Evolutionary conservation across 208 protist species (phyloP).

Genomic region (Leishmania gerbilli): DNA sequence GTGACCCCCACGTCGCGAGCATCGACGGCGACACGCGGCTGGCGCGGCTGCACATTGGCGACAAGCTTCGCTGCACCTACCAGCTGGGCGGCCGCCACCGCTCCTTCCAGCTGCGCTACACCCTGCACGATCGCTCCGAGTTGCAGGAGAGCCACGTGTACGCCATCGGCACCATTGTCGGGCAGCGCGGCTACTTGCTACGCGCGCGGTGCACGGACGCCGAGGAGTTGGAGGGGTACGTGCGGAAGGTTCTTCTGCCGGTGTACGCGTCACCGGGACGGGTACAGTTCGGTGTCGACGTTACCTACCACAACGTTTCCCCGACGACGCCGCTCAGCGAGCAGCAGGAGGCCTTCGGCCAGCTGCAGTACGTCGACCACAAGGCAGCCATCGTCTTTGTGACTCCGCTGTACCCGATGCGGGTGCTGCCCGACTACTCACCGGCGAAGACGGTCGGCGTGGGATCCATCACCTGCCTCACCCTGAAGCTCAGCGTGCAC

Average conservation of each 20-base stretch:
- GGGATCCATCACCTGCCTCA: conserved; percentile 90
- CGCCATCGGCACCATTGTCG: conserved; percentile 70
- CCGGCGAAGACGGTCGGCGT: conserved; percentile 87
- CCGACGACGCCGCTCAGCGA: conserved; percentile 54
- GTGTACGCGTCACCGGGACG: conserved; percentile 50
- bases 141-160: conserved; percentile 65
- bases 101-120: conserved; percentile 76
- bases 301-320: conserved; percentile 59
- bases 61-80: conserved; percentile 65
- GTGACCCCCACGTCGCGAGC: conserved; percentile 63
- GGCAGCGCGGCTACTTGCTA: conserved; percentile 79
- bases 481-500: conserved; percentile 78
- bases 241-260: conserved; percentile 67
- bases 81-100: conserved; percentile 56
- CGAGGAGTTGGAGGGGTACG: conserved; percentile 79
- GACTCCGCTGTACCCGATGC: conserved; percentile 83
- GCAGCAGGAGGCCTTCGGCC: conserved; percentile 78
- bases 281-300: conserved; percentile 72
- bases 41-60: conserved; percentile 49
- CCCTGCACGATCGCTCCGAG: conserved; percentile 53
- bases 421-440: conserved; percentile 81
- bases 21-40: conserved; percentile 74
- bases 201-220: conserved; percentile 64
- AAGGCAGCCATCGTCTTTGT: conserved; percentile 80
- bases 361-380: conserved; percentile 83